These are phyloP conservation scores for Corylus americana DNA, from an alignment of 306 rosid species.

Conservation along the genomic window DNA sequence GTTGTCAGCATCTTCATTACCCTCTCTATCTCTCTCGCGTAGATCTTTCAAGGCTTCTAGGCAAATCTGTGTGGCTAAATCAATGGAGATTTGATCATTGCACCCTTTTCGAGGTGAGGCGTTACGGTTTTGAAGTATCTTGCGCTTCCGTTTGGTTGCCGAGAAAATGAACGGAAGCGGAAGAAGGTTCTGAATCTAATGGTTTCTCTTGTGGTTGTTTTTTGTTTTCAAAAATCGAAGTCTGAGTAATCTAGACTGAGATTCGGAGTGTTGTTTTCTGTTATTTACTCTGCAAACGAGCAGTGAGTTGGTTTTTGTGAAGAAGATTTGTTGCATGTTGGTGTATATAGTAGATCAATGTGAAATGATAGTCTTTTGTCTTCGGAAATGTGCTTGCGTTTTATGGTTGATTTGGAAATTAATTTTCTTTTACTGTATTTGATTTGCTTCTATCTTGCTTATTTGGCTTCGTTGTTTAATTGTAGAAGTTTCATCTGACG, in stretches of 20 bases:
- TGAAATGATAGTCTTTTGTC: conserved; percentile 4
- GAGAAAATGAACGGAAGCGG: conserved; percentile 9
- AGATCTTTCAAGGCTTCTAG: conserved; percentile 44
- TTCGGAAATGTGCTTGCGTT: conserved; percentile 29
- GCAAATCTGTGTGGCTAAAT: conserved; percentile 21
- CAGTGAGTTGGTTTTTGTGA: conserved; percentile 19
- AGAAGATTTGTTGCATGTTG: conserved; percentile 34
- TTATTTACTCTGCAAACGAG: neutral
- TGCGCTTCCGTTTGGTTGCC: conserved; percentile 21
- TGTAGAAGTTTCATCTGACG: conserved; percentile 1
- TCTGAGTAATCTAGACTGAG: conserved; percentile 1
- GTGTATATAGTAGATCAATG: conserved; percentile 38
- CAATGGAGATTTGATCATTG: conserved; percentile 48
- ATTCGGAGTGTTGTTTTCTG: conserved; percentile 13
- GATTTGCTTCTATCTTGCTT: conserved; percentile 14
- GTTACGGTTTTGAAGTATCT: conserved; percentile 14
- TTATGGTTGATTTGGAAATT: conserved; percentile 25
- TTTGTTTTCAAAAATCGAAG: neutral
- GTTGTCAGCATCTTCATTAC: conserved; percentile 24
- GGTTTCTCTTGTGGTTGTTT: conserved; percentile 2
- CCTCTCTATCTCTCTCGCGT: conserved; percentile 17
- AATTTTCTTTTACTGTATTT: conserved; percentile 2
- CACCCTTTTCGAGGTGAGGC: conserved; percentile 45
- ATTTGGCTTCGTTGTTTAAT: conserved; percentile 20
- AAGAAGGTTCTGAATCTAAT: conserved; percentile 30